These are phyloP conservation scores for Recurvomyces mirabilis DNA, from an alignment of 495 filamentous ascomycete genomes.

Conservation along the genomic window DNA sequence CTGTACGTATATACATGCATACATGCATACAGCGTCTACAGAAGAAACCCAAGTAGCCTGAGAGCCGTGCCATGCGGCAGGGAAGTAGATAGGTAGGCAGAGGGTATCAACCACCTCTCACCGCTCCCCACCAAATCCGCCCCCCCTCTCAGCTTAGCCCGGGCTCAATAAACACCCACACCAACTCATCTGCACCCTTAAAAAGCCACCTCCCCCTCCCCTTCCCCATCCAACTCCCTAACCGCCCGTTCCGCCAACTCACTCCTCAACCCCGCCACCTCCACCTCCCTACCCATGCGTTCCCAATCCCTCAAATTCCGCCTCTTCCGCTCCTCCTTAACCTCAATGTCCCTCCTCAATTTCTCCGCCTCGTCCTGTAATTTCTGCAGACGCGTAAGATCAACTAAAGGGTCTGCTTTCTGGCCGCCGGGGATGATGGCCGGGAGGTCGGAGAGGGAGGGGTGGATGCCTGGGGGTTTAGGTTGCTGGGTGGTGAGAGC, in stretches of 20 bases:
- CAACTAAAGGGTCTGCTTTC: conserved; percentile 34
- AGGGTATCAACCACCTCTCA: no score
- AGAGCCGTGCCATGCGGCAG: no score
- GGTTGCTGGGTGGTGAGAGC: not conserved
- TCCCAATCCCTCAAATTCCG: conserved; percentile 49
- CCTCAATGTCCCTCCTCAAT: conserved; percentile 43
- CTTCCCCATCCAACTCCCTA: conserved; percentile 45
- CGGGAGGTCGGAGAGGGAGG: conserved; percentile 42
- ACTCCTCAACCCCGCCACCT: conserved; percentile 46
- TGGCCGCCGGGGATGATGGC: conserved; percentile 45
- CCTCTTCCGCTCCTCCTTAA: conserved; percentile 44
- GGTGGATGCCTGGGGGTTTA: conserved; percentile 12
- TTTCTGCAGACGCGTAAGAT: conserved; percentile 24
- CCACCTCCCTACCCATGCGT: conserved; percentile 45
- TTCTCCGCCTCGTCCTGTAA: conserved; percentile 46
- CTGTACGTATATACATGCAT: no score
- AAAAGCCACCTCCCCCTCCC: conserved; percentile 21
- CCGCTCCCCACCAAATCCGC: no score
- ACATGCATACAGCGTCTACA: no score
- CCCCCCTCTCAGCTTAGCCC: no score
- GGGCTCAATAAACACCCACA: no score
- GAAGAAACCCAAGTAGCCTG: no score
- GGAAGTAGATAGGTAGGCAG: no score
- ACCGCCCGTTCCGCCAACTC: conserved; percentile 53
- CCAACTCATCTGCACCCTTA: no score